These are phyloP conservation scores for Jatropha podagrica DNA, from an alignment of 441 rosid species.

Conservation along the genomic window DNA sequence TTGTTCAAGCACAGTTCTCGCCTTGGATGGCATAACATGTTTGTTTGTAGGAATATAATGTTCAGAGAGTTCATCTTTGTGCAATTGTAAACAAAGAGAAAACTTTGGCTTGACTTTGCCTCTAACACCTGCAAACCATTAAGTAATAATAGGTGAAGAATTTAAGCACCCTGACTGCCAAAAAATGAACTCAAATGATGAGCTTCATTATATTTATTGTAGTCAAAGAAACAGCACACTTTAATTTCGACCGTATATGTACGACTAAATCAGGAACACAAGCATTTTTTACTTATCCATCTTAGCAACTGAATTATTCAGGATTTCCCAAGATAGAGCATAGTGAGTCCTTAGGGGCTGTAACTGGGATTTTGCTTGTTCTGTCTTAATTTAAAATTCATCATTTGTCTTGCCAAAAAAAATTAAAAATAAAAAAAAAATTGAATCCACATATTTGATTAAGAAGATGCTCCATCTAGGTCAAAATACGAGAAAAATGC, in stretches of 20 bases:
- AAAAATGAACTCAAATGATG: not conserved
- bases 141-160: constrained; percentile 13
- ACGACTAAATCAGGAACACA: not conserved
- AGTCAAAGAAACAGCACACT: not conserved
- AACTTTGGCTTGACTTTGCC: constrained; percentile 60
- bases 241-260: not conserved
- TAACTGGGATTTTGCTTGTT: not conserved
- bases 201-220: not conserved
- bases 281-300: constrained; percentile 2
- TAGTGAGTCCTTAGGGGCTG: not conserved
- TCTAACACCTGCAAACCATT: constrained; percentile 47
- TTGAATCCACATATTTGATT: too few species aligned
- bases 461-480: not conserved
- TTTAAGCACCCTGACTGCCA: not conserved
- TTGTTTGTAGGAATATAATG: constrained; percentile 22
- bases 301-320: constrained; percentile 1
- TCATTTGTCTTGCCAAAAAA: too few species aligned
- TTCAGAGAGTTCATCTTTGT: constrained; percentile 31
- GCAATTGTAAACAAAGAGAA: constrained; percentile 47
- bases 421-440: too few species aligned
- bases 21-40: constrained; percentile 27
- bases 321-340: not conserved
- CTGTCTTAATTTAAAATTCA: too few species aligned
- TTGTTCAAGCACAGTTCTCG: constrained; percentile 36
- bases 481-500: constrained; percentile 6